phyloP scores from a whole-genome alignment of 1,139 yeast species.

The Candida tropicalis region DNA sequence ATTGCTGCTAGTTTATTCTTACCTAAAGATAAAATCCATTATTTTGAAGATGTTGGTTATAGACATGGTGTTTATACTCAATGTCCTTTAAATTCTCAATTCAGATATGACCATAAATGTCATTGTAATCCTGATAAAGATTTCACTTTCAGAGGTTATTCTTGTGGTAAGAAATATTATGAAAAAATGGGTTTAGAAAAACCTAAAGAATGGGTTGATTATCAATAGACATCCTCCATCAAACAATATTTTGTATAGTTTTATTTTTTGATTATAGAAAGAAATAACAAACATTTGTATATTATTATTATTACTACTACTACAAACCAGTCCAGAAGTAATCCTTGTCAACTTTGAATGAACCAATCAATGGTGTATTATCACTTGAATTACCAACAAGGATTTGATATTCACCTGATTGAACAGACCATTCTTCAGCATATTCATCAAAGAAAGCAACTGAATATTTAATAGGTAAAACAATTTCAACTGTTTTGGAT shows the following conservation, averaged over 20 bases:
- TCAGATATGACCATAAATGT: slow-evolving; percentile 50
- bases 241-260: too few species aligned
- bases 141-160: slow-evolving; percentile 56
- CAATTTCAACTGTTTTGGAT: slow-evolving; percentile 33
- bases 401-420: slow-evolving; percentile 49
- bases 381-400: slow-evolving; percentile 42
- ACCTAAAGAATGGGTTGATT: slow-evolving; percentile 46
- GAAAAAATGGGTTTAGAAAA: slow-evolving; percentile 45
- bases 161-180: slow-evolving; percentile 55
- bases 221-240: slow-evolving; percentile 17
- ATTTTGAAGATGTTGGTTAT: slow-evolving; percentile 89
- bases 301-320: slow-evolving; percentile 5
- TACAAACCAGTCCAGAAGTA: slow-evolving; percentile 24
- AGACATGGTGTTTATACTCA: slow-evolving; percentile 77
- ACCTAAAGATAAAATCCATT: slow-evolving; percentile 70
- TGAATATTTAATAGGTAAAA: slow-evolving; percentile 46
- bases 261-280: background rate
- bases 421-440: slow-evolving; percentile 38
- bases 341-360: slow-evolving; percentile 29
- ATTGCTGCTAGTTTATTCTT: slow-evolving; percentile 77
- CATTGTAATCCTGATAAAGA: slow-evolving; percentile 52
- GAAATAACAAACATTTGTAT: background rate
- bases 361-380: slow-evolving; percentile 28
- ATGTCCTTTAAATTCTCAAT: slow-evolving; percentile 71
- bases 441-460: slow-evolving; percentile 56